A percentile compares a stretch with the other conserved stretches of the same genome.
Evolutionary conservation across 768 basidiomycete genomes (phyloP).

Genomic region (Termitomyces sp.): DNA sequence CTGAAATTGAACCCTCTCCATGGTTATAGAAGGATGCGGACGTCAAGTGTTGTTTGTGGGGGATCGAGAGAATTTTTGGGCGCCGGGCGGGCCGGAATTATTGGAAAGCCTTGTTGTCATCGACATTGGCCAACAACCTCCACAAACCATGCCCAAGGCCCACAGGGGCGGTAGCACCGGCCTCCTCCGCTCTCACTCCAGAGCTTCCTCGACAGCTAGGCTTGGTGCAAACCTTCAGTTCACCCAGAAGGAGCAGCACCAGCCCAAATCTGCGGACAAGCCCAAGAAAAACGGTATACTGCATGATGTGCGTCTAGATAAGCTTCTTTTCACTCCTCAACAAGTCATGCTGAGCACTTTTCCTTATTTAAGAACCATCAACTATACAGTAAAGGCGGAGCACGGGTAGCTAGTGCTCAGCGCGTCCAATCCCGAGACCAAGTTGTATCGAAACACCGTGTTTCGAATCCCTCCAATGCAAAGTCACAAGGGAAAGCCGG

Average conservation of each 20-base stretch:
- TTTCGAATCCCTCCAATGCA: constrained; percentile 14
- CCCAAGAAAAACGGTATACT: constrained; percentile 39
- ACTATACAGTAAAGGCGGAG: constrained; percentile 22
- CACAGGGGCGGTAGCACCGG: constrained; percentile 41
- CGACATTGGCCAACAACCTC: constrained; percentile 8
- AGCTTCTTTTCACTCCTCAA: constrained; percentile 10
- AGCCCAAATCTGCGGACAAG: constrained; percentile 44
- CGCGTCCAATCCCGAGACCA: constrained; percentile 29
- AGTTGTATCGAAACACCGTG: constrained; percentile 18
- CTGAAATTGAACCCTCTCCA: constrained; percentile 94
- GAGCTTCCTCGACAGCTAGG: constrained; percentile 58
- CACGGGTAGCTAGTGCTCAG: constrained; percentile 29
- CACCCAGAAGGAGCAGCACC: constrained; percentile 55
- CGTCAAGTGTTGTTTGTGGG: background rate
- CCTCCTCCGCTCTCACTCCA: constrained; percentile 56
- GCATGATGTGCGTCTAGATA: constrained; percentile 38
- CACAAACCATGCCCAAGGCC: constrained; percentile 44
- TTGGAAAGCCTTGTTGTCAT: constrained; percentile 6
- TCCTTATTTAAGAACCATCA: constrained; percentile 10
- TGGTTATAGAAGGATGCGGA: constrained; percentile 28
- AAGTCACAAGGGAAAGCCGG: constrained; percentile 39
- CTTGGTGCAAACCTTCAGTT: constrained; percentile 57
- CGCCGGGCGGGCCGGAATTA: constrained; percentile 12
- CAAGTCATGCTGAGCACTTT: background rate
- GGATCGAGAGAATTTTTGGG: constrained; percentile 7